Conservation (phyloP, 768 basidiomycete genomes). For the Grammothele lineata region DNA sequence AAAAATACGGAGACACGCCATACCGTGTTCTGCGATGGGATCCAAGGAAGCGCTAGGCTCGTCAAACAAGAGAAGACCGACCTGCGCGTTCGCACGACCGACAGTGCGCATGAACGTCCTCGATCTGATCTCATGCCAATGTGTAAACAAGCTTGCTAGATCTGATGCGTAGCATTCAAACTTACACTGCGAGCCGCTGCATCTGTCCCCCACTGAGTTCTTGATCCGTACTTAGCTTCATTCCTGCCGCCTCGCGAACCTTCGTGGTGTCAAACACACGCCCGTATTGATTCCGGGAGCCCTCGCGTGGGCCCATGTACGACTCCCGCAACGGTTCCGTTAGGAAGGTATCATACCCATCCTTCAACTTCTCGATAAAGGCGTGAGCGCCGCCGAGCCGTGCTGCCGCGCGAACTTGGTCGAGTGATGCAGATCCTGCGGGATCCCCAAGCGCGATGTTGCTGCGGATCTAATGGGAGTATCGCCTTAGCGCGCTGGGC, state of each 20-base stretch:
- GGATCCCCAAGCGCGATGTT: conserved; percentile 78
- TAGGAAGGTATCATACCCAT: conserved; percentile 67
- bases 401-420: conserved; percentile 61
- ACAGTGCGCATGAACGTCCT: conserved; percentile 30
- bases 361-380: conserved; percentile 59
- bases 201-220: conserved; percentile 22
- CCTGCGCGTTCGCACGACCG: conserved; percentile 22
- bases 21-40: conserved; percentile 70
- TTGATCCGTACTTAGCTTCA: conserved; percentile 59
- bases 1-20: too few relatives aligned
- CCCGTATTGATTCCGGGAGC: conserved; percentile 61
- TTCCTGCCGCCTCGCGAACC: conserved; percentile 39
- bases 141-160: too few relatives aligned
- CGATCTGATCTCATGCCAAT: too few relatives aligned
- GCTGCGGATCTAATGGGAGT: too few relatives aligned
- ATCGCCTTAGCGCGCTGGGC: too few relatives aligned
- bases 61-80: conserved; percentile 26
- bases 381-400: conserved; percentile 63
- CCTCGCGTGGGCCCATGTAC: conserved; percentile 62
- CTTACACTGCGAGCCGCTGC: conserved; percentile 21
- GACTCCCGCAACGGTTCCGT: conserved; percentile 68
- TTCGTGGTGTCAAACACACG: conserved; percentile 46
- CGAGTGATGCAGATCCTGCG: conserved; percentile 43
- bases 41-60: conserved; percentile 23
- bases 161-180: too few relatives aligned